Evolutionary conservation across 768 basidiomycete species (phyloP).

Genomic region (Tylopilus vinaceipallidus): DNA sequence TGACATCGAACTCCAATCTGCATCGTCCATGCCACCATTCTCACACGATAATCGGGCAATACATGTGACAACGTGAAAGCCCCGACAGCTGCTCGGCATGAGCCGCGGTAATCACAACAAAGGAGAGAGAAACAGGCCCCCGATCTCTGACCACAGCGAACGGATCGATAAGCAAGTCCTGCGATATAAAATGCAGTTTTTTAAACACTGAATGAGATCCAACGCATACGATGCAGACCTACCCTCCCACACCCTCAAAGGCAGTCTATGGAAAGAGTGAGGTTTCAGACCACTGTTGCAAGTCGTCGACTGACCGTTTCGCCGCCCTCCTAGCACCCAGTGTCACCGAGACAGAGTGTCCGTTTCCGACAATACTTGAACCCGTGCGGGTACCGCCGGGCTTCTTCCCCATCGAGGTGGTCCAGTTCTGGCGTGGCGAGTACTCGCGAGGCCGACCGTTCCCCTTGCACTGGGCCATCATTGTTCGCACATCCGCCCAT

Average conservation of each 20-base stretch:
- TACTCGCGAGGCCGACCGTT: conserved; percentile 4
- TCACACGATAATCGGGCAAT: background rate
- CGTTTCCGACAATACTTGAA: conserved; percentile 10
- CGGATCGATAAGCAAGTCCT: background rate
- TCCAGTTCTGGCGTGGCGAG: conserved; percentile 32
- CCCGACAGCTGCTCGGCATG: background rate
- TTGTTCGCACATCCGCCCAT: conserved; percentile 18
- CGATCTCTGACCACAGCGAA: background rate
- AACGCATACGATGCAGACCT: background rate
- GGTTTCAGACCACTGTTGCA: background rate
- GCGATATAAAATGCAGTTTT: background rate
- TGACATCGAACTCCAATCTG: background rate
- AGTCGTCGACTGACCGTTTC: background rate
- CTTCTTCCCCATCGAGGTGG: conserved; percentile 23
- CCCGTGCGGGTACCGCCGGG: conserved; percentile 18
- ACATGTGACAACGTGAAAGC: background rate
- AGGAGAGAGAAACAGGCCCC: background rate
- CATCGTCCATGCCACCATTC: background rate
- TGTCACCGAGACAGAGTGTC: background rate
- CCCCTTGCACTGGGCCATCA: conserved; percentile 29
- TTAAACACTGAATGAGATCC: background rate
- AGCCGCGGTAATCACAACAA: conserved; percentile 1
- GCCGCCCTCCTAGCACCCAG: background rate
- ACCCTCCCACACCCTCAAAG: no score
- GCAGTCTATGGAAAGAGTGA: conserved; percentile 3